phyloP scores from a whole-genome alignment of 2,329 filamentous ascomycete species.

The Fusarium haematococcum region DNA sequence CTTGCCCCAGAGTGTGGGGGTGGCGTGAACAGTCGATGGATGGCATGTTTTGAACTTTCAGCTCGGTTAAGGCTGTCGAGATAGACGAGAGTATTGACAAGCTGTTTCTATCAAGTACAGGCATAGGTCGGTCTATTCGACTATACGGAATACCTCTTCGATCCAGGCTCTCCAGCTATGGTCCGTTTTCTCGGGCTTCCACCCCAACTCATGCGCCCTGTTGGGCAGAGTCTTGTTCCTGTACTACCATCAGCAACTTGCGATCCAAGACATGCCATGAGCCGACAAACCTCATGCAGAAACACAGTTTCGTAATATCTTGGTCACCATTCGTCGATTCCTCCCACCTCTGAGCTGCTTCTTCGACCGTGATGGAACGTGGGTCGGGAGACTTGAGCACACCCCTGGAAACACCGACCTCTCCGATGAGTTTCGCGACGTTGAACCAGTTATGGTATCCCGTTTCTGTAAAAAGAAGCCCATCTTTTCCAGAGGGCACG shows the following conservation, averaged over 20 bases:
- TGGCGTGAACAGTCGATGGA: neutral
- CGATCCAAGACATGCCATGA: neutral
- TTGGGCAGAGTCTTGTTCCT: slow-evolving; percentile 9
- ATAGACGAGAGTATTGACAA: neutral
- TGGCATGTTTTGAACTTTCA: neutral
- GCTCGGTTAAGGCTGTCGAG: neutral
- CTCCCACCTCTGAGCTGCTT: neutral
- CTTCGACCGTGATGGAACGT: slow-evolving; percentile 1
- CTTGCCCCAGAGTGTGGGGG: neutral
- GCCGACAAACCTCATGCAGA: slow-evolving; percentile 5
- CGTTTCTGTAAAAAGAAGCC: slow-evolving; percentile 15
- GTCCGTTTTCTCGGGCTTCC: slow-evolving; percentile 7
- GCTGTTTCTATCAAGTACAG: neutral
- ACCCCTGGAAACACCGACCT: neutral
- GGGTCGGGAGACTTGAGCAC: neutral
- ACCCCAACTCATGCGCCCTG: neutral
- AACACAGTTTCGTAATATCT: neutral
- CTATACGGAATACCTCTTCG: neutral
- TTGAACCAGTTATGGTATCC: slow-evolving; percentile 10
- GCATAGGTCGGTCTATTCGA: neutral
- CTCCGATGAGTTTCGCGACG: neutral
- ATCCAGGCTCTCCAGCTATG: neutral
- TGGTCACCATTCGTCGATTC: neutral
- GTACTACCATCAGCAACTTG: neutral
- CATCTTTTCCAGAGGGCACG: neutral